phyloP scores from a whole-genome alignment of 371 early-diverging fungal genomes.

The Saksenaea vasiformis region DNA sequence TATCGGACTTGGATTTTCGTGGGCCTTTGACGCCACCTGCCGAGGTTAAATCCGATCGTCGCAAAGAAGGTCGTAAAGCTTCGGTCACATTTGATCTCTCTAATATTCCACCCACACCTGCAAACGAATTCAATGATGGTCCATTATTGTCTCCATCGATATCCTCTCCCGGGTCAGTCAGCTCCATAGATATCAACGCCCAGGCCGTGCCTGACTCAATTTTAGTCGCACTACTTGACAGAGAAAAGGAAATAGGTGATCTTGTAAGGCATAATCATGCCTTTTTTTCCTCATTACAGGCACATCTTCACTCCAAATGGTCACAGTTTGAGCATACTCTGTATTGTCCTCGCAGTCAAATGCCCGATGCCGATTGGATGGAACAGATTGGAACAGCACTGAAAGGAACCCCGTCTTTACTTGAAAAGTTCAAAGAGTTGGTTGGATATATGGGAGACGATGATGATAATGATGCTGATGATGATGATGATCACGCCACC shows the following conservation, averaged over 20 bases:
- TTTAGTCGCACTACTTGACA: constrained; percentile 45
- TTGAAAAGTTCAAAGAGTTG: constrained; percentile 43
- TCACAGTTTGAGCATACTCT: constrained; percentile 36
- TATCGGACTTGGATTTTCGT: background rate
- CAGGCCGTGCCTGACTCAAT: constrained; percentile 45
- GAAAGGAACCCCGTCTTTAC: constrained; percentile 18
- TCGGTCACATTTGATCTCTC: constrained; percentile 48
- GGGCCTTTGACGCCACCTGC: constrained; percentile 17
- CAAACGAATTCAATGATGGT: constrained; percentile 8
- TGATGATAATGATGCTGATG: constrained; percentile 17
- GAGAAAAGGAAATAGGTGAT: constrained; percentile 46
- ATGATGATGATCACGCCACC: constrained; percentile 15
- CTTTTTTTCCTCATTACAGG: constrained; percentile 30
- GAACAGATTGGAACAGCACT: constrained; percentile 30
- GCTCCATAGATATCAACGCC: constrained; percentile 39
- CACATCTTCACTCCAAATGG: constrained; percentile 35
- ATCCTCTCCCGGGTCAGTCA: constrained; percentile 11
- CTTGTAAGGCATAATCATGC: constrained; percentile 36
- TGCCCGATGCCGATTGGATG: constrained; percentile 44
- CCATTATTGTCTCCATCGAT: constrained; percentile 25
- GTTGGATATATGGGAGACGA: constrained; percentile 41
- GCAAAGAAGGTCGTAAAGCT: constrained; percentile 20
- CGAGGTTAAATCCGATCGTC: background rate
- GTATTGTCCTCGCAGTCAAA: constrained; percentile 26
- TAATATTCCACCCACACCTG: constrained; percentile 8